These are phyloP conservation scores for Saturnispora dispora DNA, from an alignment of 805 yeast genomes.

Conservation along the genomic window DNA sequence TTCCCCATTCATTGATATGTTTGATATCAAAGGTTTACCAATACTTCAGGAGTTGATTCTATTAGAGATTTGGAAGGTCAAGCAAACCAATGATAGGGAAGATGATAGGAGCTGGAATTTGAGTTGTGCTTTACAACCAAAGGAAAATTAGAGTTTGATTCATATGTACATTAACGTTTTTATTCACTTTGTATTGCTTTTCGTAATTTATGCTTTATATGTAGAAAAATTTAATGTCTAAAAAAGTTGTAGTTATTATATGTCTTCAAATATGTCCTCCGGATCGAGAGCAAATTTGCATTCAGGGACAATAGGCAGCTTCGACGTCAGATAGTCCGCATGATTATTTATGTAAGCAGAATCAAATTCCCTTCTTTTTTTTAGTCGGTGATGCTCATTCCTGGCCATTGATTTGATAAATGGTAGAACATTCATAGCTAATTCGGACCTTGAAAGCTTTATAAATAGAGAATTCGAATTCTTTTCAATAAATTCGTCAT, in stretches of 20 bases:
- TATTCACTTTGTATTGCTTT: neutral
- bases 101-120: constrained; percentile 66
- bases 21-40: constrained; percentile 32
- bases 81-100: constrained; percentile 48
- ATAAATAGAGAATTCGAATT: constrained; percentile 20
- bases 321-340: neutral
- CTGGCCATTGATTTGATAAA: constrained; percentile 25
- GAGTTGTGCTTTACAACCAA: constrained; percentile 52
- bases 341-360: neutral
- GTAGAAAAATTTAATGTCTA: neutral
- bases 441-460: constrained; percentile 9
- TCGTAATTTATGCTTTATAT: neutral
- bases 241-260: neutral
- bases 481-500: constrained; percentile 14
- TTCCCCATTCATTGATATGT: constrained; percentile 24
- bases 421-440: constrained; percentile 21
- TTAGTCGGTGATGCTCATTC: constrained; percentile 15
- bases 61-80: constrained; percentile 62
- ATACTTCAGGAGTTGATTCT: constrained; percentile 50
- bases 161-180: neutral
- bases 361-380: constrained; percentile 1
- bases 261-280: constrained; percentile 3
- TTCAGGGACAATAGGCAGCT: constrained; percentile 1
- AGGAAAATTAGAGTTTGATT: neutral
- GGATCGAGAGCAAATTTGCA: constrained; percentile 11